A percentile compares a stretch with the other conserved stretches of the same genome.
Evolutionary conservation across 768 basidiomycete genomes (phyloP).

Genomic region (Rhizopogon vinicolor): DNA sequence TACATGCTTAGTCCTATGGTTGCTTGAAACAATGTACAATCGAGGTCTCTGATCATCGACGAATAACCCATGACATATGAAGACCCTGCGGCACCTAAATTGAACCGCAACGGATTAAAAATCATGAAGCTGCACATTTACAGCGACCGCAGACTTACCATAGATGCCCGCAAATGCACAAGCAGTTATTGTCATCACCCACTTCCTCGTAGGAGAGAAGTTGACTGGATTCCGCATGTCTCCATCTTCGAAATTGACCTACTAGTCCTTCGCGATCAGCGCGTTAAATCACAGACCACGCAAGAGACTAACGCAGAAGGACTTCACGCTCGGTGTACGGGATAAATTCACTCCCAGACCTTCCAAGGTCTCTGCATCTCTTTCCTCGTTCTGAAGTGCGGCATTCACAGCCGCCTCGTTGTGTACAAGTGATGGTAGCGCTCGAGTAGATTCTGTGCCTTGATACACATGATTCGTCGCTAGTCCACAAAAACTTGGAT

Average conservation of each 20-base stretch:
- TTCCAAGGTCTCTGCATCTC: no score
- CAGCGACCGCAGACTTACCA: conserved; percentile 15
- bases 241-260: conserved; percentile 37
- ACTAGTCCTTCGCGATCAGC: conserved; percentile 16
- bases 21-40: conserved; percentile 29
- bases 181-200: conserved; percentile 19
- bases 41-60: no score
- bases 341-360: no score
- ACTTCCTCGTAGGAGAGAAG: conserved; percentile 18
- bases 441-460: not conserved
- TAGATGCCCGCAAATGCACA: conserved; percentile 29
- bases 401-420: not conserved
- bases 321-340: conserved; percentile 1
- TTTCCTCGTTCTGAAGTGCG: no score
- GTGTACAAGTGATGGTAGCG: not conserved
- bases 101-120: conserved; percentile 14
- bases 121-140: conserved; percentile 39
- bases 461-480: not conserved
- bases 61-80: no score
- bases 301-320: conserved; percentile 8
- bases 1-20: conserved; percentile 49
- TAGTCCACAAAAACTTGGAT: no score
- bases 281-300: not conserved
- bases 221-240: conserved; percentile 38
- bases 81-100: conserved; percentile 43